Percentiles rank a stretch among this genome's conserved stretches.
These are phyloP conservation scores for Neofusicoccum parvum DNA, from an alignment of 2,329 filamentous ascomycete genomes.

Conservation along the genomic window DNA sequence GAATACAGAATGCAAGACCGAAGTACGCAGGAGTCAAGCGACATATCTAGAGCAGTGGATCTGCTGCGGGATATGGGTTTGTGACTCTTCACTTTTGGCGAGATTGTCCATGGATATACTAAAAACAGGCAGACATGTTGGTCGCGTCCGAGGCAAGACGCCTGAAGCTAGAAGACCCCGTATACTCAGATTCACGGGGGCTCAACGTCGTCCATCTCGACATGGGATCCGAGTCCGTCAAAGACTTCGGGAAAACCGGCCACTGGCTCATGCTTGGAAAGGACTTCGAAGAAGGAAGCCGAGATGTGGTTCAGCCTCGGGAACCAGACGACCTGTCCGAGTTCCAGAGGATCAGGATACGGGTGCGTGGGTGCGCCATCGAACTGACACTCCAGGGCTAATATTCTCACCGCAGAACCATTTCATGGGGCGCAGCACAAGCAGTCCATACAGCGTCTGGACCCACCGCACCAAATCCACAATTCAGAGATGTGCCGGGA, in stretches of 20 bases:
- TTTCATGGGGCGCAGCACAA: neutral
- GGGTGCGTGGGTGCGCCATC: neutral
- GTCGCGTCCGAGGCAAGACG: neutral
- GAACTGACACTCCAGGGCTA: neutral
- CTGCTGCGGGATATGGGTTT: neutral
- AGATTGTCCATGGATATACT: neutral
- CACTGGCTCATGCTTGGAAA: constrained; percentile 13
- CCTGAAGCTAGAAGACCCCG: neutral
- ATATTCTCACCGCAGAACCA: neutral
- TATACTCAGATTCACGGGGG: neutral
- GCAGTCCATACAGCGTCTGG: neutral
- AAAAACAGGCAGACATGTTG: neutral
- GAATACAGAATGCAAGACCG: too few relatives aligned
- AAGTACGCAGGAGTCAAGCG: too few relatives aligned
- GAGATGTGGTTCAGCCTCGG: neutral
- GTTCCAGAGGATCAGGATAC: neutral
- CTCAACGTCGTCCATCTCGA: neutral
- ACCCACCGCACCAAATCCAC: neutral
- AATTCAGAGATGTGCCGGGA: neutral
- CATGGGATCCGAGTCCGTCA: neutral
- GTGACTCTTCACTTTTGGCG: neutral
- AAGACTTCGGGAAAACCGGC: neutral
- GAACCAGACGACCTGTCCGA: neutral
- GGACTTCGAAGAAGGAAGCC: neutral
- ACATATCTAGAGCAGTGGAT: too few relatives aligned